Conservation (phyloP, 192 early-diverging fungal genomes). For the Coemansia sp. region DNA sequence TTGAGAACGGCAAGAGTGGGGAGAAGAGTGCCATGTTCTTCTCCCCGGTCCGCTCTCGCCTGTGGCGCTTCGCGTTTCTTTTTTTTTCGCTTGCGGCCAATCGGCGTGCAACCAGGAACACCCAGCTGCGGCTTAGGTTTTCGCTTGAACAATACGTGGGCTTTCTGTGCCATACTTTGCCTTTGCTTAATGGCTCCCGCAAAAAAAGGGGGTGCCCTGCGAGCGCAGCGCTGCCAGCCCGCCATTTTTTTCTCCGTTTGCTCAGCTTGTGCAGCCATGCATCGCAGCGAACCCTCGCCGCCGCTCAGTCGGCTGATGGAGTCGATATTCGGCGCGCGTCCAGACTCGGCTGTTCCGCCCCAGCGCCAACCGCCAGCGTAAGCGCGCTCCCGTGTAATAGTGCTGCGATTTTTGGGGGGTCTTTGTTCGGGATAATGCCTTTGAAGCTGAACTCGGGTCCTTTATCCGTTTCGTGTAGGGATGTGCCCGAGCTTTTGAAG, state of each 20-base stretch:
- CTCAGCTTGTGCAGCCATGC: not conserved
- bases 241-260: not conserved
- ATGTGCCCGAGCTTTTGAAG: constrained; percentile 33
- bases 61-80: not conserved
- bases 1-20: not conserved
- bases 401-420: too few relatives aligned
- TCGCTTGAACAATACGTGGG: too few relatives aligned
- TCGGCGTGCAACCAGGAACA: too few relatives aligned
- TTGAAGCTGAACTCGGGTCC: not conserved
- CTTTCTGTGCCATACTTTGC: too few relatives aligned
- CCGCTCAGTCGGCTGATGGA: constrained; percentile 25
- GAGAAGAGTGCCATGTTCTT: not conserved
- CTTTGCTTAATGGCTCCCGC: too few relatives aligned
- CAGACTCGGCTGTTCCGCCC: constrained; percentile 1
- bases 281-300: constrained; percentile 3
- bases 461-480: not conserved
- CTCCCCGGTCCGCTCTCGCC: not conserved
- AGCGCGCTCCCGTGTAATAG: not conserved
- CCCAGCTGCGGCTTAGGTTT: too few relatives aligned
- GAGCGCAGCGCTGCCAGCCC: not conserved
- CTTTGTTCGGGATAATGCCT: not conserved
- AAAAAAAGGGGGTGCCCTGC: too few relatives aligned
- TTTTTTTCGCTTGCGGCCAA: too few relatives aligned
- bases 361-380: constrained; percentile 4
- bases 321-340: constrained; percentile 21